A percentile compares a stretch with the other conserved stretches of the same genome.
These are phyloP conservation scores for Kwoniella botswanensis DNA, from an alignment of 768 basidiomycete genomes.

Conservation along the genomic window DNA sequence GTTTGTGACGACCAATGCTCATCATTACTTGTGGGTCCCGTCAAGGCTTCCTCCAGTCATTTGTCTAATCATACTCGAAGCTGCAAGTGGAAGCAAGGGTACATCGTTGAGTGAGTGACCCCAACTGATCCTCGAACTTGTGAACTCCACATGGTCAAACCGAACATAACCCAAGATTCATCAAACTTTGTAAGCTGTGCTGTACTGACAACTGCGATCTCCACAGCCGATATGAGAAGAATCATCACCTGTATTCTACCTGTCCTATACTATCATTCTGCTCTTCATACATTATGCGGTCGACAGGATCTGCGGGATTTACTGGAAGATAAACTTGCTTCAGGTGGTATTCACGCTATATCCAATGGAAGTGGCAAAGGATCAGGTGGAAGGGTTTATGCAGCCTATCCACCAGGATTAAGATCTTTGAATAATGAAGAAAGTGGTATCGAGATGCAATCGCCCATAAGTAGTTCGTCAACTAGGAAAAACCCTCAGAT, in stretches of 20 bases:
- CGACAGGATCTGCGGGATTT: conserved; percentile 16
- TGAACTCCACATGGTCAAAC: no score
- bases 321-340: conserved; percentile 19
- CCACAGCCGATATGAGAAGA: conserved; percentile 21
- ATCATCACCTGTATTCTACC: conserved; percentile 21
- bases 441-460: conserved; percentile 12
- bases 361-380: conserved; percentile 20
- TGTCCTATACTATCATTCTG: conserved; percentile 20
- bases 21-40: neutral
- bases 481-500: conserved; percentile 9
- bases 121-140: neutral
- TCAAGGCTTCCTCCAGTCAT: conserved; percentile 19
- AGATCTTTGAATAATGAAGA: neutral
- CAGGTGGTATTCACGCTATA: conserved; percentile 9
- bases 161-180: no score
- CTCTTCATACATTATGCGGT: conserved; percentile 13
- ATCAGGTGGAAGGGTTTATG: conserved; percentile 11
- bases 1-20: neutral
- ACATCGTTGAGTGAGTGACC: conserved; percentile 17
- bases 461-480: conserved; percentile 10
- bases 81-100: conserved; percentile 15
- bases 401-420: conserved; percentile 10
- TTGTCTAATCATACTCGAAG: conserved; percentile 17
- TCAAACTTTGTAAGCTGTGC: no score
- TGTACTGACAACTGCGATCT: neutral